Base-by-base conservation (phyloP, 495 filamentous ascomycete species). In the Xylaria sp. region DNA sequence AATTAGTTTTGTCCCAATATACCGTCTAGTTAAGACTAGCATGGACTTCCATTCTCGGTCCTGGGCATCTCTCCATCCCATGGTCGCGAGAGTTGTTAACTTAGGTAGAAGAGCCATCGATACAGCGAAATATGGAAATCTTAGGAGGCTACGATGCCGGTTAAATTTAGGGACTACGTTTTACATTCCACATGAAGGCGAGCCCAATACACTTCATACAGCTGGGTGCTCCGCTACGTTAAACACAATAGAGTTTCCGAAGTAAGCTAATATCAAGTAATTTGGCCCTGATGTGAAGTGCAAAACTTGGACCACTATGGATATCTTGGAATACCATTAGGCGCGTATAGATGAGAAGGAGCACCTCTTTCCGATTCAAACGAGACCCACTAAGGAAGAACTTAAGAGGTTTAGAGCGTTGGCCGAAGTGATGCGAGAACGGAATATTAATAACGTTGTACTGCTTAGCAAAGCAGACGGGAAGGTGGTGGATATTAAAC, bases 11-110 rank as follows among this genome's bases (percentile, higher is more conserved):
- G 5, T 19, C 37, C 55, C 55, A n/a, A 9, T 9, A 37, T 9
- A 15, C 17, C 37, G n/a, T 58, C 31, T 58, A 15, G 55, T 37
- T 58, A 2, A 58, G 55, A 19, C 31, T 58, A 12, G 31, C 33
- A 37, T 58, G 55, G 55, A 37, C 26, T 8, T 35, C 55, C 33
- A 17, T 37, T 15, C 37, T 58, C 15, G 55, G 55, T 7, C 55
- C 55, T 58, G 55, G 55, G 31, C 55, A 35, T 58, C 55, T 58
- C 55, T 58, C 31, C n/a, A 37, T 58, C 55, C 37, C 19, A 58
- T 29, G 7, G 31, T 37, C 9, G 33, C 53, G 5, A 37, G 55
- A 37, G 55, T 58, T 3, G 31, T 58, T 37, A 11, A 15, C n/a
- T n/a, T n/a, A 37, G 5, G n/a, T 3, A 0, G 5, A 12, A 35